Base-by-base conservation (phyloP, 2,329 filamentous ascomycete genomes). In the Epichloe amarillans region DNA sequence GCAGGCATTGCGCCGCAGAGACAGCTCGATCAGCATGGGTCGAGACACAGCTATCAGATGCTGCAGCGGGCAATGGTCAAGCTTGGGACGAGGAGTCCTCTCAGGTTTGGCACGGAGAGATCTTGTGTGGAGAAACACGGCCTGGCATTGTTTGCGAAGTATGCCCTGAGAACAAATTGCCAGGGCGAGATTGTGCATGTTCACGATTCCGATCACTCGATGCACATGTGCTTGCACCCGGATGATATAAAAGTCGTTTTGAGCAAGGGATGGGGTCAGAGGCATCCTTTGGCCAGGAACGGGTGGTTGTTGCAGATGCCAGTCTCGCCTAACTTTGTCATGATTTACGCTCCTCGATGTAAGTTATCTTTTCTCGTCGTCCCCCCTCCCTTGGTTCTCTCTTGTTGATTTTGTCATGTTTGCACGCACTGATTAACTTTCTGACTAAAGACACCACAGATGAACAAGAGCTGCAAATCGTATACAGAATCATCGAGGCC, bases 81-180 rank as follows among this genome's bases (percentile, higher is more conserved):
- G 4, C 70, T 88, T 23, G 72, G 72, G 11, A 56, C 62, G 2
- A 59, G 58, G n/a, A 67, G 72, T 57, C 72, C 72, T 2, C 65
- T 68, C 1, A 66, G 65, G 15, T 72, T 84, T 51, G 76, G 73
- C 60, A 78, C 82, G 8, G 84, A 79, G 0, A 83, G 76, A 1
- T 88, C 83, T 1, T 90, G 85, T 61, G 82, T 93, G 57, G 88
- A 93, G 66, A 91, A 90, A 69, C 83, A 91, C 61, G 84, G 84
- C 41, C 75, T 87, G 5, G 87, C 83, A 0, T 73, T 94, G 0
- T 93, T 91, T 65, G 77, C 84, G 1, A 72, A 69, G 3, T 72
- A 76, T 47, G 82, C 83, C 0, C 71, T 84, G 55, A 84, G 84
- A 61, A 76, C 79, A 33, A 86, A 81, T 11, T 88, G 84, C 58